These are phyloP conservation scores for Cylindrodendrum hubeiense DNA, from an alignment of 2,329 filamentous ascomycete species.

Conservation along the genomic window DNA sequence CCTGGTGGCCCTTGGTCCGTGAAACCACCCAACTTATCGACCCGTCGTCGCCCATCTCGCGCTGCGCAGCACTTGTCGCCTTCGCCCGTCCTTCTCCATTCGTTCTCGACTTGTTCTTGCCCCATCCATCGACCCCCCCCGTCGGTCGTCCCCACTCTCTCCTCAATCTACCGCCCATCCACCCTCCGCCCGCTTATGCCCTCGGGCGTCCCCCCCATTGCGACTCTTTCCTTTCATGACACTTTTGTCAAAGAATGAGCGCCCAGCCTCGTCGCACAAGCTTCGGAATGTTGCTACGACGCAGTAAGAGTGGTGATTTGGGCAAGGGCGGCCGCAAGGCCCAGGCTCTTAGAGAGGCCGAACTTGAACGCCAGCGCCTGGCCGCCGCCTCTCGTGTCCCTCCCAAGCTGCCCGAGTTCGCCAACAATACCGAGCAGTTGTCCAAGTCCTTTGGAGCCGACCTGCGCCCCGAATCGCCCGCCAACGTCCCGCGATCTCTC, in stretches of 20 bases:
- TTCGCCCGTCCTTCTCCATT: slow-evolving; percentile 17
- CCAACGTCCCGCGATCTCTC: slow-evolving; percentile 66
- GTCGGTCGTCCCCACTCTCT: slow-evolving; percentile 29
- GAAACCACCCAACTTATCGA: slow-evolving; percentile 3
- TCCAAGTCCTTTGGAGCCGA: slow-evolving; percentile 64
- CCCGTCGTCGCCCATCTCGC: slow-evolving; percentile 6
- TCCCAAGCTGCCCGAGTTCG: slow-evolving; percentile 66
- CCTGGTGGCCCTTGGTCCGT: slow-evolving; percentile 14
- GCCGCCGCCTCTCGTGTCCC: slow-evolving; percentile 59
- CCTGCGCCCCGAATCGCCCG: slow-evolving; percentile 71
- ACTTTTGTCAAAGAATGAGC: slow-evolving; percentile 47
- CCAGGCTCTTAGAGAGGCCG: slow-evolving; percentile 64
- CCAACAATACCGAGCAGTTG: slow-evolving; percentile 60
- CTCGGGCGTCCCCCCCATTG: slow-evolving; percentile 32
- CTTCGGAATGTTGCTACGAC: slow-evolving; percentile 73
- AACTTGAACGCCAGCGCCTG: slow-evolving; percentile 64
- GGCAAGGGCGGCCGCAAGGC: slow-evolving; percentile 71
- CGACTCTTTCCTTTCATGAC: slow-evolving; percentile 43
- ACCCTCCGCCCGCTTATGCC: slow-evolving; percentile 35
- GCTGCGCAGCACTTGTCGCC: slow-evolving; percentile 12
- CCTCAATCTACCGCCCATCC: slow-evolving; percentile 34
- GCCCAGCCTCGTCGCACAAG: slow-evolving; percentile 54
- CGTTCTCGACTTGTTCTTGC: slow-evolving; percentile 26
- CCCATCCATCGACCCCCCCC: slow-evolving; percentile 25
- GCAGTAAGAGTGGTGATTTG: slow-evolving; percentile 76